phyloP scores from a whole-genome alignment of 345 rosid species.

The Populus deltoides region DNA sequence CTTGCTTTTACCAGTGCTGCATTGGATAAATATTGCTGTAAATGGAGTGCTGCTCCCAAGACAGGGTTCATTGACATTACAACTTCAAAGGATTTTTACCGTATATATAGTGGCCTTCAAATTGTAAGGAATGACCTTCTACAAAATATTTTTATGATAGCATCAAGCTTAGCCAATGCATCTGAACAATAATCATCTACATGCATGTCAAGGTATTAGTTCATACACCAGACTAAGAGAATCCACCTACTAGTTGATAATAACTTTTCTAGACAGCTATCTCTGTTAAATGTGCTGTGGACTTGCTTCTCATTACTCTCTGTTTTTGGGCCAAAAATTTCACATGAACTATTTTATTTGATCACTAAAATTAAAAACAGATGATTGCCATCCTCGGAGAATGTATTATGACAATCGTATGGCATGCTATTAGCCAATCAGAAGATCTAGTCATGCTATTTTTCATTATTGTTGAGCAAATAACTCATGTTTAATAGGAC shows the following conservation, averaged over 20 bases:
- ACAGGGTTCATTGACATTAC: slow-evolving; percentile 95
- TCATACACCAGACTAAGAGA: not conserved
- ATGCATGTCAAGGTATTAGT: not conserved
- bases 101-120: slow-evolving; percentile 95
- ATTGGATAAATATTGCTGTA: slow-evolving; percentile 83
- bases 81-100: slow-evolving; percentile 91
- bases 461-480: not conserved
- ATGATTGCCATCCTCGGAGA: not conserved
- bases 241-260: not conserved
- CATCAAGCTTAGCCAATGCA: not conserved
- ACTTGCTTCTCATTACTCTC: not conserved
- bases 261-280: not conserved
- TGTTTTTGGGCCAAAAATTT: not conserved
- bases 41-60: slow-evolving; percentile 97
- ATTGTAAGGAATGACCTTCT: slow-evolving; percentile 51
- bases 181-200: slow-evolving; percentile 4
- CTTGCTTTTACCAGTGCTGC: slow-evolving; percentile 98
- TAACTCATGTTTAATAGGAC: not conserved
- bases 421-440: not conserved
- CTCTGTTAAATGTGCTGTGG: not conserved
- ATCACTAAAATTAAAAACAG: not conserved
- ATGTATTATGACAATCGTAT: not conserved
- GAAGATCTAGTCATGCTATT: not conserved
- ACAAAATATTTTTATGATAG: not conserved
- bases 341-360: not conserved